A percentile compares a stretch with the other conserved stretches of the same genome.
Conservation (phyloP, 257 asterid species). For the Cynanchum wilfordii region DNA sequence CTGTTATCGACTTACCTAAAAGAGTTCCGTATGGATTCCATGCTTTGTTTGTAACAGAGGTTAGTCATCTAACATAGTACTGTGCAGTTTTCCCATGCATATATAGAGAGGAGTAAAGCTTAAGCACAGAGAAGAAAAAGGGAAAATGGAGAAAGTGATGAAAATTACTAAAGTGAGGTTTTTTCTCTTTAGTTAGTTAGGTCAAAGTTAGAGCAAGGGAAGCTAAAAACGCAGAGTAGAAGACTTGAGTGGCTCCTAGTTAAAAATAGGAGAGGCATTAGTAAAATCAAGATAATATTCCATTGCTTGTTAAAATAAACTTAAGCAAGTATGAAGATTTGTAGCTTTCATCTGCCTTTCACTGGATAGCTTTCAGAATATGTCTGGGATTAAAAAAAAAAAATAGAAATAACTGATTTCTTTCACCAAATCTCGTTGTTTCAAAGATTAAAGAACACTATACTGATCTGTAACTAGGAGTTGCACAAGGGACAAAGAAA, state of each 20-base stretch:
- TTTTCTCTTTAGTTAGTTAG: neutral
- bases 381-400: neutral
- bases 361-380: neutral
- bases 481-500: neutral
- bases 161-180: neutral
- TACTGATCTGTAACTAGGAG: neutral
- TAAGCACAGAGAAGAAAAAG: neutral
- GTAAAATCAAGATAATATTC: neutral
- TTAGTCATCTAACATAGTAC: slow-evolving; percentile 18
- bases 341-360: neutral
- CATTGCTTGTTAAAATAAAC: neutral
- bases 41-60: slow-evolving; percentile 94
- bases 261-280: neutral
- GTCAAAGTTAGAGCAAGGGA: too few relatives aligned
- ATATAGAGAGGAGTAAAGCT: too few relatives aligned
- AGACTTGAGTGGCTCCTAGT: neutral
- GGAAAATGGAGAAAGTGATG: neutral
- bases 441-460: neutral
- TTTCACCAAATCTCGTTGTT: too few relatives aligned
- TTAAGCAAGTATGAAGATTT: neutral
- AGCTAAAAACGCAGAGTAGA: neutral
- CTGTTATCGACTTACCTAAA: slow-evolving; percentile 67
- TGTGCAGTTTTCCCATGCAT: neutral
- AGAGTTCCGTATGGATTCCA: slow-evolving; percentile 97
- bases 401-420: too few relatives aligned